Conservation (phyloP, 2,329 filamentous ascomycete species). For the Sporothrix humicola region DNA sequence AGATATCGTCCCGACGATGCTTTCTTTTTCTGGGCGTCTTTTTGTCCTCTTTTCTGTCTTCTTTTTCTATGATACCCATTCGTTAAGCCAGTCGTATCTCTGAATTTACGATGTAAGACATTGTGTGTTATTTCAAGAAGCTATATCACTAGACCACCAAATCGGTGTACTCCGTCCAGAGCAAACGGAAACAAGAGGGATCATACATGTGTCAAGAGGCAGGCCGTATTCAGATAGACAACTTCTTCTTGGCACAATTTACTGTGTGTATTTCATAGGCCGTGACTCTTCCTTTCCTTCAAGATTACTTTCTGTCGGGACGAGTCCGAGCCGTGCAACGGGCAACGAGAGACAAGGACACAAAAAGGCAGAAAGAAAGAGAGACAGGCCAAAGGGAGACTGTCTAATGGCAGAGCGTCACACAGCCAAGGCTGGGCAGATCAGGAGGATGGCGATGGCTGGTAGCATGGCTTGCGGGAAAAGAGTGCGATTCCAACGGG, state of each 20-base stretch:
- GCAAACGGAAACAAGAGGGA: not conserved
- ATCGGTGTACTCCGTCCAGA: no score
- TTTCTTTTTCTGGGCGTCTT: not conserved
- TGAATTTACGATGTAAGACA: not conserved
- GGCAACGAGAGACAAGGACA: not conserved
- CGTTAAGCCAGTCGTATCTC: not conserved
- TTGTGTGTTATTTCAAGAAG: no score
- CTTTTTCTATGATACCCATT: not conserved
- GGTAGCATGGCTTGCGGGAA: no score
- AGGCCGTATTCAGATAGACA: not conserved
- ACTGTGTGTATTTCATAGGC: not conserved
- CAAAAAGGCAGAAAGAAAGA: not conserved
- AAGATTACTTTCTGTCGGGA: not conserved
- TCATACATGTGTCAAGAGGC: not conserved
- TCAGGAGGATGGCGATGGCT: not conserved
- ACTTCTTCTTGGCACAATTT: not conserved
- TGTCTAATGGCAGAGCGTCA: not conserved
- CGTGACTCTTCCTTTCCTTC: no score
- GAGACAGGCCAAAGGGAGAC: not conserved
- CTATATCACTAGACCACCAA: no score
- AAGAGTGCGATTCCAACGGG: no score
- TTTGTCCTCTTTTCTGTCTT: no score
- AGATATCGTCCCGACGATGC: not conserved
- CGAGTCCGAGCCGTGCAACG: not conserved
- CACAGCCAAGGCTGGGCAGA: slow-evolving; percentile 26